Percentiles rank a stretch among this genome's conserved stretches.
phyloP scores from a whole-genome alignment of 176 grass and related monocot species.

The Panicum miliaceum region DNA sequence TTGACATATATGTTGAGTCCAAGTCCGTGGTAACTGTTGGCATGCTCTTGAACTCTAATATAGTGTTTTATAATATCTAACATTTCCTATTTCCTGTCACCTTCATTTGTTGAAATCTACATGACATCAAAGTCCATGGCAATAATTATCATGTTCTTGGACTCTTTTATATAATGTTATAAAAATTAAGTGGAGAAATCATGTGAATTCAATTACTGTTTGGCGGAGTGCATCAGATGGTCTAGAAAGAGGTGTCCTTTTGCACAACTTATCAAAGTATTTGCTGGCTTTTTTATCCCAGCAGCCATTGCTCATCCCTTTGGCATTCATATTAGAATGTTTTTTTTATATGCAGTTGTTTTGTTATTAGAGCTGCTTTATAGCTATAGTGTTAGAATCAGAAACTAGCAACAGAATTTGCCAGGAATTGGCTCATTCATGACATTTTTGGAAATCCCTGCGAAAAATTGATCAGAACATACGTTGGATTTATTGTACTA shows the following conservation, averaged over 20 bases:
- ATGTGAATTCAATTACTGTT: neutral
- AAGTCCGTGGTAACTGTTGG: constrained; percentile 18
- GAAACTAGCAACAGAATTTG: neutral
- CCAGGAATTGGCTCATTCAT: neutral
- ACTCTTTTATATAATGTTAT: neutral
- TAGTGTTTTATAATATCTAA: constrained; percentile 80
- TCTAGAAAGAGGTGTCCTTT: neutral
- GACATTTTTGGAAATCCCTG: neutral
- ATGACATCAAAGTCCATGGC: neutral
- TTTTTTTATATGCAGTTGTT: neutral
- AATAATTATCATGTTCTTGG: constrained; percentile 25
- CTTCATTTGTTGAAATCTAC: constrained; percentile 1
- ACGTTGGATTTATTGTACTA: neutral
- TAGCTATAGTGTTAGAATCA: neutral
- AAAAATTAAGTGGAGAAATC: constrained; percentile 1
- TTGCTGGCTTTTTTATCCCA: constrained; percentile 10
- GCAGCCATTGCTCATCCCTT: constrained; percentile 34
- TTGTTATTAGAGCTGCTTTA: neutral
- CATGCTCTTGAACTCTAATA: neutral
- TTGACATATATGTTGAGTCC: constrained; percentile 13
- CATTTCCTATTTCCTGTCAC: constrained; percentile 26
- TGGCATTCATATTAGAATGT: neutral
- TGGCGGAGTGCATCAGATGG: neutral
- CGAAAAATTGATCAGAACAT: constrained; percentile 11
- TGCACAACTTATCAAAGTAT: constrained; percentile 12